Conservation (phyloP, 139 green algal genomes). For the Gonium pectorale region DNA sequence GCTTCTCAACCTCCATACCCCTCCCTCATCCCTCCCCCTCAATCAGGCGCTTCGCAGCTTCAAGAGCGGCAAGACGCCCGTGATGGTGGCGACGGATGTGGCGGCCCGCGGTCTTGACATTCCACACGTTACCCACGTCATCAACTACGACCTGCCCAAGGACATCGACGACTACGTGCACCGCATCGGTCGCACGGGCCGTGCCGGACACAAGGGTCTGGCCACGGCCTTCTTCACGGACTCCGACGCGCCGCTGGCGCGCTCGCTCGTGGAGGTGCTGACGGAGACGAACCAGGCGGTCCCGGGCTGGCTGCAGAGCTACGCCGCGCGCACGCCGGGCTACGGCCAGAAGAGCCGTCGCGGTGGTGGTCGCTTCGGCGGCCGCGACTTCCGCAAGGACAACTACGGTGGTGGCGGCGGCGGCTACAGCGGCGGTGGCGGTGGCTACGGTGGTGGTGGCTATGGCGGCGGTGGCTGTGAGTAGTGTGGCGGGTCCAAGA, state of each 20-base stretch:
- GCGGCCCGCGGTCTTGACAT: slow-evolving; percentile 71
- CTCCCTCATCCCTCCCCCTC: too few species aligned
- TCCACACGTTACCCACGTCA: slow-evolving; percentile 77
- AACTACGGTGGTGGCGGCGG: slow-evolving; percentile 62
- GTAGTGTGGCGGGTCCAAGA: not conserved
- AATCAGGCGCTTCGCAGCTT: slow-evolving; percentile 72
- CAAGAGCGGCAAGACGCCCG: slow-evolving; percentile 64
- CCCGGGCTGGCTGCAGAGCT: slow-evolving; percentile 90
- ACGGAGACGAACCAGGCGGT: slow-evolving; percentile 97
- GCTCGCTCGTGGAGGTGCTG: slow-evolving; percentile 83
- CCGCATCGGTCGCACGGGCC: slow-evolving; percentile 77
- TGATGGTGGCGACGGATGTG: slow-evolving; percentile 65
- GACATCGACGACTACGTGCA: slow-evolving; percentile 84
- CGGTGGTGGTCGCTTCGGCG: slow-evolving; percentile 84
- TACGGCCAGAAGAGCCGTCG: slow-evolving; percentile 75
- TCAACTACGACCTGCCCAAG: slow-evolving; percentile 83
- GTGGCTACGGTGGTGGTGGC: slow-evolving; percentile 48
- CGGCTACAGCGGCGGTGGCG: slow-evolving; percentile 54
- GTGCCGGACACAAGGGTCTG: slow-evolving; percentile 95
- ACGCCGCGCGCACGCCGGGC: slow-evolving; percentile 65
- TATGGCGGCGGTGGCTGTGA: slow-evolving; percentile 51
- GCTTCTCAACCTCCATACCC: not conserved
- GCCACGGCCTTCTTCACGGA: slow-evolving; percentile 97
- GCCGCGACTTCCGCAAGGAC: slow-evolving; percentile 91
- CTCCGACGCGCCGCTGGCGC: slow-evolving; percentile 89